Evolutionary conservation across 352 stramenopile species (phyloP).

Genomic region (Phytophthora sp.): DNA sequence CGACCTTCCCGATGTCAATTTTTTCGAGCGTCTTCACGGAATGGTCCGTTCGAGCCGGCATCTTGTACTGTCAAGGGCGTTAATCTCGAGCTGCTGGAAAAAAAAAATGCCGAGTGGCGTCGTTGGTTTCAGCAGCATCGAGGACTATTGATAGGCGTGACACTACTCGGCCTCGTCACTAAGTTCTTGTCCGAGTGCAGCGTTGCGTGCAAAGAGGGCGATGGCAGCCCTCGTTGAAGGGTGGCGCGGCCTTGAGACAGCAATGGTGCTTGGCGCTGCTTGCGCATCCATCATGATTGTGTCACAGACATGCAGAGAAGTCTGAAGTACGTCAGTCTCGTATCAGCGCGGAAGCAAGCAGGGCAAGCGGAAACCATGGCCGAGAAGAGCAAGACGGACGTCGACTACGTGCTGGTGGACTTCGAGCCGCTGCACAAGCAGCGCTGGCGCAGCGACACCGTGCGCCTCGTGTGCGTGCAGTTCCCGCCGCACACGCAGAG

Average conservation of each 20-base stretch:
- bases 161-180: no score
- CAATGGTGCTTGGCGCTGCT: constrained; percentile 4
- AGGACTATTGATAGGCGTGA: no score
- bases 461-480: constrained; percentile 48
- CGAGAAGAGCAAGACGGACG: background rate
- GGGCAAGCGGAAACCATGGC: background rate
- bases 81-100: no score
- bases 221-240: background rate
- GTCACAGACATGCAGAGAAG: constrained; percentile 27
- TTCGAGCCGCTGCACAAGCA: constrained; percentile 52
- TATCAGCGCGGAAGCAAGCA: background rate
- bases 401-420: constrained; percentile 48
- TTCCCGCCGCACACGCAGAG: constrained; percentile 45
- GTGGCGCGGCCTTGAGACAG: constrained; percentile 4
- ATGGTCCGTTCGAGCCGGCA: background rate
- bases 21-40: background rate
- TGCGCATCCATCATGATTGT: constrained; percentile 17
- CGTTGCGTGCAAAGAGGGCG: no score
- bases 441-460: constrained; percentile 41
- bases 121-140: no score
- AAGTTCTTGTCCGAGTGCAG: no score
- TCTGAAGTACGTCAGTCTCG: no score
- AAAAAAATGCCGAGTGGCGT: no score
- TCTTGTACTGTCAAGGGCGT: no score
- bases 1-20: background rate